phyloP scores from a whole-genome alignment of 2,329 filamentous ascomycete species.

The Neocatenulostroma microsporum region DNA sequence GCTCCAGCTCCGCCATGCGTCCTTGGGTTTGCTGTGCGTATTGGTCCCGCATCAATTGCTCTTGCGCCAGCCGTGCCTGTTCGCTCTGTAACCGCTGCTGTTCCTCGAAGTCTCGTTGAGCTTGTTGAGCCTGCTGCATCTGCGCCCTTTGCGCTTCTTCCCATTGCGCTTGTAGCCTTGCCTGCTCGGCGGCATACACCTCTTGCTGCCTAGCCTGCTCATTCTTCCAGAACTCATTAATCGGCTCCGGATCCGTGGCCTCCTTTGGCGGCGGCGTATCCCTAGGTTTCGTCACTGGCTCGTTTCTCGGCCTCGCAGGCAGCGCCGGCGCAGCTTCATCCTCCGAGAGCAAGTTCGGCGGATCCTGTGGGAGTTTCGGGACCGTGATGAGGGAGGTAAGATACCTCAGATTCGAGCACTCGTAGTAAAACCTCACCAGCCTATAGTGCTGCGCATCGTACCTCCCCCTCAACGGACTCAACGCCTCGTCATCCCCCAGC shows the following conservation, averaged over 20 bases:
- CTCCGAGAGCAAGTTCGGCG: constrained; percentile 78
- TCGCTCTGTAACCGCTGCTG: constrained; percentile 82
- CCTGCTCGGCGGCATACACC: constrained; percentile 91
- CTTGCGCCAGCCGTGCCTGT: constrained; percentile 83
- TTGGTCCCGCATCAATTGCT: constrained; percentile 81
- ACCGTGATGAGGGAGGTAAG: constrained; percentile 94
- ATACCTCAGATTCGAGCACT: constrained; percentile 95
- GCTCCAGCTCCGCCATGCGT: constrained; percentile 88
- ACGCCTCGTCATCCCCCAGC: constrained; percentile 85
- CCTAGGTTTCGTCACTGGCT: constrained; percentile 61
- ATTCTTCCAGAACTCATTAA: constrained; percentile 96
- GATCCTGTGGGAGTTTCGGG: constrained; percentile 88
- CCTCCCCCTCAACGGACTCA: constrained; percentile 76
- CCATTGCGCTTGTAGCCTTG: constrained; percentile 77
- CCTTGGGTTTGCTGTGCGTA: constrained; percentile 91
- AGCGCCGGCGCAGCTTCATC: constrained; percentile 71
- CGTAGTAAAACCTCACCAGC: constrained; percentile 96
- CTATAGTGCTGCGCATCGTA: constrained; percentile 97
- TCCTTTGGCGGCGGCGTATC: constrained; percentile 60
- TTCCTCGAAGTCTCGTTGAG: constrained; percentile 92
- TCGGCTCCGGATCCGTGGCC: constrained; percentile 79
- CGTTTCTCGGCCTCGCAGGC: constrained; percentile 61
- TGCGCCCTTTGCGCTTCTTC: constrained; percentile 73
- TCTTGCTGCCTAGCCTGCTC: constrained; percentile 86
- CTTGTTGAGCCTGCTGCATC: constrained; percentile 72